Evolutionary conservation across 2,329 filamentous ascomycete species (phyloP).

Genomic region (Sporothrix brunneoviolacea): DNA sequence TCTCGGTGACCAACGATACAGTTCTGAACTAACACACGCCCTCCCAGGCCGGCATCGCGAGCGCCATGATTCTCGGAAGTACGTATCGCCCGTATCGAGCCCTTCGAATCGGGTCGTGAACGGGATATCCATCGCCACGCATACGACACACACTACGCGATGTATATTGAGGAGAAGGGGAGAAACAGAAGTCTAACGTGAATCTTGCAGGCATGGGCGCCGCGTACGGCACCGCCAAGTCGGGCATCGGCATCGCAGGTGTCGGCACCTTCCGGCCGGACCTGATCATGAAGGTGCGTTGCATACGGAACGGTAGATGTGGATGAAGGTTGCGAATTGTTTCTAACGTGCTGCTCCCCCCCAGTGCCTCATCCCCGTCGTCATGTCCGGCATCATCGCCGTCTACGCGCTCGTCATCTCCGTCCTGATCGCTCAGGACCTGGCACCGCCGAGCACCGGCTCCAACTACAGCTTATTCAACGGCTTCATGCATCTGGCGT

Average conservation of each 20-base stretch:
- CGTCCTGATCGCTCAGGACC: constrained; percentile 88
- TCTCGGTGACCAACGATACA: neutral
- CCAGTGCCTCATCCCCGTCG: constrained; percentile 75
- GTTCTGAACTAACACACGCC: neutral
- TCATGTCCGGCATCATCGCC: constrained; percentile 99
- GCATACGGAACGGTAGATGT: no score
- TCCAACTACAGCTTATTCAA: constrained; percentile 76
- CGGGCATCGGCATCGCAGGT: constrained; percentile 79
- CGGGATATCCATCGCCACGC: constrained; percentile 1
- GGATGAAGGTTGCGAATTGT: no score
- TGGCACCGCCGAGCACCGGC: constrained; percentile 60
- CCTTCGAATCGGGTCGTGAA: constrained; percentile 14
- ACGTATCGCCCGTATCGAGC: constrained; percentile 31
- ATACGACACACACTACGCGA: no score
- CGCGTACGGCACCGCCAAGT: constrained; percentile 82
- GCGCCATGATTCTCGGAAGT: constrained; percentile 82
- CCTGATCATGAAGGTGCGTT: constrained; percentile 78
- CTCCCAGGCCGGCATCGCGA: constrained; percentile 64
- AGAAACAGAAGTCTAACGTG: neutral
- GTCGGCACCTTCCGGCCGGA: constrained; percentile 80
- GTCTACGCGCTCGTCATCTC: constrained; percentile 97
- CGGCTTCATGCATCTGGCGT: constrained; percentile 89
- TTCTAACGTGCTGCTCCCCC: neutral
- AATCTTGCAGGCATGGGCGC: constrained; percentile 54
- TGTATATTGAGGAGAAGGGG: no score